phyloP scores from a whole-genome alignment of 148 eudicot genomes.

The Rhododendron griersonianum region DNA sequence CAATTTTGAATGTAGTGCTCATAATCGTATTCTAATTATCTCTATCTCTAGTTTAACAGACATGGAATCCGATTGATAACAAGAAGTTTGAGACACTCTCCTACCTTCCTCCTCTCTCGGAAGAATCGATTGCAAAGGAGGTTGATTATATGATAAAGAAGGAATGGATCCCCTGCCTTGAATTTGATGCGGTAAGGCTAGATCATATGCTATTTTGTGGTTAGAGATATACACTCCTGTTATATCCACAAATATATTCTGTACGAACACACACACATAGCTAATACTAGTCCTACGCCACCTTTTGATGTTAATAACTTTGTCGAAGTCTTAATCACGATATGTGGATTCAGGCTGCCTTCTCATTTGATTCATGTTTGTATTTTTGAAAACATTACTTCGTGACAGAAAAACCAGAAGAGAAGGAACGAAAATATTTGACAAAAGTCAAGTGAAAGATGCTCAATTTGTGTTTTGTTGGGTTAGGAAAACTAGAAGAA shows the following conservation, averaged over 20 bases:
- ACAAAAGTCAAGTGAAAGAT: not conserved
- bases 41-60: conserved; percentile 13
- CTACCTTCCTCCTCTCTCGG: conserved; percentile 49
- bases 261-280: not conserved
- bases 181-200: conserved; percentile 29
- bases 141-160: conserved; percentile 48
- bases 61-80: conserved; percentile 50
- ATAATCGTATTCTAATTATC: not conserved
- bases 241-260: not conserved
- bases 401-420: not conserved
- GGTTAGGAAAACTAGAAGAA: not conserved
- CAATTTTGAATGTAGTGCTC: not conserved
- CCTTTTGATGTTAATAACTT: not conserved
- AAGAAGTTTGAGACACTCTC: conserved; percentile 69
- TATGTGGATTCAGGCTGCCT: no score
- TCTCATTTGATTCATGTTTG: not conserved
- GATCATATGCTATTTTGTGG: not conserved
- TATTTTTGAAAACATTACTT: not conserved
- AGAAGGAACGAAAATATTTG: not conserved
- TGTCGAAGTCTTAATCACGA: not conserved
- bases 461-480: not conserved
- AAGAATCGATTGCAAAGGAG: conserved; percentile 41
- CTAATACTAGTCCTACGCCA: not conserved
- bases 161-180: conserved; percentile 59
- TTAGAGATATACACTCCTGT: not conserved